A percentile compares a stretch with the other conserved stretches of the same genome.
Evolutionary conservation across 306 rosid species (phyloP).

Genomic region (Casuarina cunninghamiana): DNA sequence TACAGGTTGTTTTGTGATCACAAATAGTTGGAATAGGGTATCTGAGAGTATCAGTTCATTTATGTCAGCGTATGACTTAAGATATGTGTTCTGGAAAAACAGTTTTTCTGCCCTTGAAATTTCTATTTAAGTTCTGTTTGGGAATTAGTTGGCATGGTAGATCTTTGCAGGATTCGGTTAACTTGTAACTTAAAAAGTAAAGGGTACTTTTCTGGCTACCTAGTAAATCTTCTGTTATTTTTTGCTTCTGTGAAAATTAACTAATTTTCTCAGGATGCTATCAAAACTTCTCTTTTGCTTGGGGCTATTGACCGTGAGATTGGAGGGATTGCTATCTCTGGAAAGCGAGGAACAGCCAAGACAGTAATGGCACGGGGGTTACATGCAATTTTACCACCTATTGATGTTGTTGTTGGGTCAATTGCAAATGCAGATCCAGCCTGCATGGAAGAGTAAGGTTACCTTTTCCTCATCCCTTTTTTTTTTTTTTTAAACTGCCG

Average conservation of each 20-base stretch:
- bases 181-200: neutral
- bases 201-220: neutral
- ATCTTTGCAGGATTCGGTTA: slow-evolving; percentile 3
- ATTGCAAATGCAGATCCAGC: slow-evolving; percentile 90
- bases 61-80: neutral
- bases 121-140: neutral
- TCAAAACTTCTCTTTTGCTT: slow-evolving; percentile 90
- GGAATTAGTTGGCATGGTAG: neutral
- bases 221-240: neutral
- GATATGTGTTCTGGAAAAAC: neutral
- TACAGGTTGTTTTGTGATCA: neutral
- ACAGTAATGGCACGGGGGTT: slow-evolving; percentile 95
- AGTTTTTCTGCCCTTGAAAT: neutral
- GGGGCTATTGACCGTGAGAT: slow-evolving; percentile 84
- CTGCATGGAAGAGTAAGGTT: slow-evolving; percentile 81
- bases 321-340: slow-evolving; percentile 95
- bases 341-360: slow-evolving; percentile 92
- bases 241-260: slow-evolving; percentile 9
- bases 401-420: slow-evolving; percentile 84
- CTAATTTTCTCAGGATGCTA: slow-evolving; percentile 68
- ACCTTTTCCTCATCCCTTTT: too few relatives aligned
- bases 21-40: neutral
- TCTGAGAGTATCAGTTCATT: neutral
- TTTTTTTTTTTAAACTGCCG: too few relatives aligned
- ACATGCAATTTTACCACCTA: slow-evolving; percentile 90